Evolutionary conservation across 176 grass and related monocot species (phyloP), one percentile per base, ranked within the genome.

Genomic region (Ananas comosus): DNA sequence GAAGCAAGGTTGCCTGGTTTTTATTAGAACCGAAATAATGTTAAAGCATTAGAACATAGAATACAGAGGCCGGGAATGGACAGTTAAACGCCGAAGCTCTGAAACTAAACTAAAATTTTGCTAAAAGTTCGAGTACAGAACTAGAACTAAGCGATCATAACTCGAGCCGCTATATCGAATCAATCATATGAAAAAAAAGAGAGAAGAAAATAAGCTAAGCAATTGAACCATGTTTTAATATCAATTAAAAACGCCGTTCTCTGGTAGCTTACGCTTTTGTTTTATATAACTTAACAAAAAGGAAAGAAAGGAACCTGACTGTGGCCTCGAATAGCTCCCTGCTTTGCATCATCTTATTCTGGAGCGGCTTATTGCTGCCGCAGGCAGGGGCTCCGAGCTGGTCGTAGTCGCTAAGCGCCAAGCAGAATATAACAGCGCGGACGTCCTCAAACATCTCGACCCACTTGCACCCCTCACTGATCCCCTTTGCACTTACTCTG

Each of bases 361-460:
- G 27, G 0, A 90, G 79, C 51, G 73, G 67, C 49, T 71, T 82
- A n/a, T 58, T 81, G 13, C 54, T 68, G 21, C 72, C 74, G 27
- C 48, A 75, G 8, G 64, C 64, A 82, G 84, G 82, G 56, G 25
- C 51, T 10, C 77, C 84, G 22, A 97, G 23, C 74, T 86, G 76
- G 51, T 92, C 80, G 50, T 92, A 97, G 56, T 97, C 94, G 1
- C 94, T 88, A 65, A 97, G 82, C 9, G 89, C 59, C 47, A 97
- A 69, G 0, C 82, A 92, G 82, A 97, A 97, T 69, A 97, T 92
- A 53, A 97, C 89, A 50, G 82, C 73, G 11, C 82, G 74, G 24
- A 97, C 94, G 80, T 97, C 94, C 75, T 97, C 93, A 70, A 97
- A 97, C 94, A 97, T 97, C 72, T 97, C 94, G 17, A 97, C 89